Percentiles rank a stretch among this genome's conserved stretches.
Evolutionary conservation across 2,329 filamentous ascomycete genomes (phyloP).

Genomic region (Epichloe uncinata): DNA sequence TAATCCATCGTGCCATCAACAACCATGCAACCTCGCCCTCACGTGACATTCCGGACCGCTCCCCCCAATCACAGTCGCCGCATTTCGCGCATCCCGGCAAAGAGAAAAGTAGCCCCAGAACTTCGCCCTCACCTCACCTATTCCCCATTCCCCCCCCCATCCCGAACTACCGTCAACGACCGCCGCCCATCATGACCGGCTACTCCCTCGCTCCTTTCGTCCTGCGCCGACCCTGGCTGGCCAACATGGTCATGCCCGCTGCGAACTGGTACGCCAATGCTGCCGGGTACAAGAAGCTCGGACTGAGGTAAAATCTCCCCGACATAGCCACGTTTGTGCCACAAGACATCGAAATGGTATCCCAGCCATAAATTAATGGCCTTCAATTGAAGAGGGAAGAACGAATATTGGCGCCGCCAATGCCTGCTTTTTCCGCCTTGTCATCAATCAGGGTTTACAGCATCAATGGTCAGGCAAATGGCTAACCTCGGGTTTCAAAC

Average conservation of each 20-base stretch:
- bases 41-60: slow-evolving; percentile 22
- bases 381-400: neutral
- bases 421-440: neutral
- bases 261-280: slow-evolving; percentile 82
- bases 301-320: slow-evolving; percentile 53
- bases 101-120: slow-evolving; percentile 6
- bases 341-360: neutral
- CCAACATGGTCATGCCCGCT: slow-evolving; percentile 61
- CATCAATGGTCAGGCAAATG: neutral
- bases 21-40: slow-evolving; percentile 1
- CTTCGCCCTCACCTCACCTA: slow-evolving; percentile 7
- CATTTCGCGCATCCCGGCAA: slow-evolving; percentile 21
- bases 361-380: neutral
- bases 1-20: neutral
- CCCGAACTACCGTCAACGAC: slow-evolving; percentile 13
- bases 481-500: slow-evolving; percentile 12
- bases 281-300: slow-evolving; percentile 84
- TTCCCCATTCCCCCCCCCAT: slow-evolving; percentile 3
- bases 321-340: neutral
- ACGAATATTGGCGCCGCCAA: neutral
- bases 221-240: slow-evolving; percentile 74
- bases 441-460: neutral
- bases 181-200: slow-evolving; percentile 43
- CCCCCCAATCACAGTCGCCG: slow-evolving; percentile 17
- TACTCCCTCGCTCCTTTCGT: slow-evolving; percentile 62